These are phyloP conservation scores for Metarhizium guizhouense DNA, from an alignment of 2,329 filamentous ascomycete genomes.

Conservation along the genomic window DNA sequence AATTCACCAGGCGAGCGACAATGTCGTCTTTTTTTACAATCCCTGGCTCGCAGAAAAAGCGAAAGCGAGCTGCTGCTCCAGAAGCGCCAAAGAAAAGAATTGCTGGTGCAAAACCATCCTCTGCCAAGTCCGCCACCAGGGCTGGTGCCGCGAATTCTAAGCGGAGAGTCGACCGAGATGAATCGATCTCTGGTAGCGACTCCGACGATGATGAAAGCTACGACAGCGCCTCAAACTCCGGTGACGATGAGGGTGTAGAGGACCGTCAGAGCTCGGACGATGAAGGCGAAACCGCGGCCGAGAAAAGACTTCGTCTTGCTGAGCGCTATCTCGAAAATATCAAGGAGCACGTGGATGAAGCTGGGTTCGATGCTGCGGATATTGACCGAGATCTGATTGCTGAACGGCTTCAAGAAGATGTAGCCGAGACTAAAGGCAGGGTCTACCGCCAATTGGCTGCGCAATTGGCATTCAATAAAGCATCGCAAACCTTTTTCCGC, in stretches of 20 bases:
- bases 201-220: constrained; percentile 55
- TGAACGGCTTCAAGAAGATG: constrained; percentile 82
- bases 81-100: constrained; percentile 52
- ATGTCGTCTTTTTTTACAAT: constrained; percentile 97
- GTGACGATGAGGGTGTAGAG: constrained; percentile 37
- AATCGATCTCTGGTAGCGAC: constrained; percentile 81
- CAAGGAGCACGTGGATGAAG: constrained; percentile 68
- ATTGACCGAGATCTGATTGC: constrained; percentile 90
- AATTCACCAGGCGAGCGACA: constrained; percentile 16
- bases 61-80: constrained; percentile 58
- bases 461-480: constrained; percentile 59
- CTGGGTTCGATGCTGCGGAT: constrained; percentile 85
- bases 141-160: constrained; percentile 28
- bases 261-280: constrained; percentile 49
- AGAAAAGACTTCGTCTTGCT: constrained; percentile 76
- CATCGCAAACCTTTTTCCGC: constrained; percentile 64
- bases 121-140: constrained; percentile 33
- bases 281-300: constrained; percentile 80
- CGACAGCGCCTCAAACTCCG: constrained; percentile 30
- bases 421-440: constrained; percentile 82
- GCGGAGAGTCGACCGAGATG: constrained; percentile 46
- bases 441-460: constrained; percentile 74
- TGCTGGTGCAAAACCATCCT: constrained; percentile 33
- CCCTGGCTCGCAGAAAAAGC: constrained; percentile 80
- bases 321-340: constrained; percentile 92